These are phyloP conservation scores for Tetrapisispora phaffii DNA, from an alignment of 805 yeast species.

Conservation along the genomic window DNA sequence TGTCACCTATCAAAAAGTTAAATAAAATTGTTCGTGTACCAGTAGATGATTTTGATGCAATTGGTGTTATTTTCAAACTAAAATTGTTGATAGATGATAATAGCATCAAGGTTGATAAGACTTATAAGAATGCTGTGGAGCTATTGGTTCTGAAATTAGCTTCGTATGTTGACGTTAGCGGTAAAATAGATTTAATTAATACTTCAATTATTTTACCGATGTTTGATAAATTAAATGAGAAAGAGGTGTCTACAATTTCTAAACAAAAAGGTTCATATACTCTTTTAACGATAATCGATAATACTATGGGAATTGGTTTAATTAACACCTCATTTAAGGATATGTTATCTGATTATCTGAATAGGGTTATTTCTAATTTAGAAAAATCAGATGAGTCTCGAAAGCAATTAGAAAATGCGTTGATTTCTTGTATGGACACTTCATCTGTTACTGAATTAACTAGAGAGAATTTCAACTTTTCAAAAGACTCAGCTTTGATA, in stretches of 20 bases:
- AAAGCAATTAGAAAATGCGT: not conserved
- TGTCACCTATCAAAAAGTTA: conserved; percentile 26
- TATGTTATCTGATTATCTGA: not conserved
- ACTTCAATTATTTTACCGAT: not conserved
- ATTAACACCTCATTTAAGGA: not conserved
- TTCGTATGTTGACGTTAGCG: conserved; percentile 25
- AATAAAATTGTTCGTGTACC: conserved; percentile 31
- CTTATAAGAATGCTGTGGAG: conserved; percentile 25
- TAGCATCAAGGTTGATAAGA: conserved; percentile 11
- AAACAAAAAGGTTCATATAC: not conserved
- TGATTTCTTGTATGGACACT: not conserved
- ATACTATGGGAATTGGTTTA: not conserved
- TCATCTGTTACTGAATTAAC: not conserved
- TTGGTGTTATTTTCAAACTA: conserved; percentile 37
- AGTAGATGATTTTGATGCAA: conserved; percentile 38
- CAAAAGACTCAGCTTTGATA: not conserved
- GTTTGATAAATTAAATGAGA: not conserved
- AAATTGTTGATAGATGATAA: conserved; percentile 24
- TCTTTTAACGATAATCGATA: not conserved
- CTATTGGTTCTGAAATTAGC: conserved; percentile 39
- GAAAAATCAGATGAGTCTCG: not conserved
- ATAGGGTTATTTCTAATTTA: not conserved
- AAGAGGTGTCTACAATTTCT: not conserved
- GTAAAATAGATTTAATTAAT: conserved; percentile 2
- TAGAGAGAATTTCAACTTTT: not conserved